A percentile compares a stretch with the other conserved stretches of the same genome.
Evolutionary conservation across 2,329 filamentous ascomycete species (phyloP).

Genomic region (Eutypa lata): DNA sequence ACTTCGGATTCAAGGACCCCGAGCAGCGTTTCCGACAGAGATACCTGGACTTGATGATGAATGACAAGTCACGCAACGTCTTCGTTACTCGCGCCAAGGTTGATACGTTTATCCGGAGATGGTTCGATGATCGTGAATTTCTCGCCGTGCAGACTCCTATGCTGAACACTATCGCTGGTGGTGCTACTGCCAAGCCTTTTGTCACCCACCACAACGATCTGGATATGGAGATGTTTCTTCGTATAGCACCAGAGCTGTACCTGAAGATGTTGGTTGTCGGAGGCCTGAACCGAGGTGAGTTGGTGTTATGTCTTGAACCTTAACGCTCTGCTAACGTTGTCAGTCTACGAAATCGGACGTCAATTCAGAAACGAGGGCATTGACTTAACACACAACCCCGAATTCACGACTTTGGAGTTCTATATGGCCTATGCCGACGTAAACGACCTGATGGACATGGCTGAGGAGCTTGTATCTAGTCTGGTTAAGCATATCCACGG

Average conservation of each 20-base stretch:
- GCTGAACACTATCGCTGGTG: conserved; percentile 93
- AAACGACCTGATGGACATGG: conserved; percentile 85
- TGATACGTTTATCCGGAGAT: conserved; percentile 81
- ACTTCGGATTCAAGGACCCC: conserved; percentile 93
- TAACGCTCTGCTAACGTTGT: background rate
- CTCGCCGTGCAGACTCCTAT: conserved; percentile 95
- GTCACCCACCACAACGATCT: conserved; percentile 94
- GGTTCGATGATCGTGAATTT: conserved; percentile 85
- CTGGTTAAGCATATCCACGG: conserved; percentile 88
- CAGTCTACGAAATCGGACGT: conserved; percentile 89
- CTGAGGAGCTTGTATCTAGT: conserved; percentile 87
- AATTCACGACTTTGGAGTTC: conserved; percentile 97
- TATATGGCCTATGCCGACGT: conserved; percentile 93
- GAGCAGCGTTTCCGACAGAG: conserved; percentile 91
- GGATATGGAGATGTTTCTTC: conserved; percentile 91
- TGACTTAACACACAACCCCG: conserved; percentile 93
- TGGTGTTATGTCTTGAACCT: background rate
- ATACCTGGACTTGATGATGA: conserved; percentile 96
- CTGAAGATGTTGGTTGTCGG: conserved; percentile 96
- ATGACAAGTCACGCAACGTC: conserved; percentile 78
- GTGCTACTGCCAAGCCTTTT: conserved; percentile 93
- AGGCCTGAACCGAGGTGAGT: conserved; percentile 67
- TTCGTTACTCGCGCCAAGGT: conserved; percentile 86
- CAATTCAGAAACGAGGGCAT: conserved; percentile 95
- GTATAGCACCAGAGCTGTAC: conserved; percentile 91